Evolutionary conservation across 2,329 filamentous ascomycete genomes (phyloP).

Genomic region (Rhynchosporium agropyri): DNA sequence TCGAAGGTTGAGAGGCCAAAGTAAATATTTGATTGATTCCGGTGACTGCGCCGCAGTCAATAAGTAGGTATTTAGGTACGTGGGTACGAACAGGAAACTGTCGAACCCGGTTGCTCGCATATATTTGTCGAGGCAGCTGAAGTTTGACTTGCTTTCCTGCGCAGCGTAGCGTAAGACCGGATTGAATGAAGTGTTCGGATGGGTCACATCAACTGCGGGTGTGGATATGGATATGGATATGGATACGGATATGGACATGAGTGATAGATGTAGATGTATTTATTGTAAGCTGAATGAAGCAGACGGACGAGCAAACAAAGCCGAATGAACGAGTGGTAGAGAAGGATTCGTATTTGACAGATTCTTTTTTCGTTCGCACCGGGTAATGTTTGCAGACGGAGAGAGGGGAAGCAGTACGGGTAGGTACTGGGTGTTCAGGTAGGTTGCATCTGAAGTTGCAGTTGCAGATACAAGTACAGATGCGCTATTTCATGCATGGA

Average conservation of each 20-base stretch:
- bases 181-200: neutral
- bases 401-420: neutral
- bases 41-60: slow-evolving; percentile 1
- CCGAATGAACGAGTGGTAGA: neutral
- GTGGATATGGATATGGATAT: too few relatives aligned
- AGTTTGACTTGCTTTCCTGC: slow-evolving; percentile 12
- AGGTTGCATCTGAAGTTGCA: slow-evolving; percentile 11
- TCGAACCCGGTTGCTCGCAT: neutral
- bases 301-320: neutral
- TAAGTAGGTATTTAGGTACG: neutral
- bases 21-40: slow-evolving; percentile 7
- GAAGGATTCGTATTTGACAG: slow-evolving; percentile 1
- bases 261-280: slow-evolving; percentile 8
- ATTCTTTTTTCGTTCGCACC: neutral
- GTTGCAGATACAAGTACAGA: slow-evolving; percentile 9
- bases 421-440: slow-evolving; percentile 9
- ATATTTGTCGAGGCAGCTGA: slow-evolving; percentile 15
- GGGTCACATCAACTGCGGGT: too few relatives aligned
- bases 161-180: slow-evolving; percentile 15
- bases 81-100: neutral
- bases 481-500: slow-evolving; percentile 14
- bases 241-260: too few relatives aligned
- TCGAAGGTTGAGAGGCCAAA: neutral
- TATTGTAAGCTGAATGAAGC: slow-evolving; percentile 9
- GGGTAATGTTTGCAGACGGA: slow-evolving; percentile 11